phyloP scores from a whole-genome alignment of 1,139 yeast genomes.

The Hyphopichia buzzinii region DNA sequence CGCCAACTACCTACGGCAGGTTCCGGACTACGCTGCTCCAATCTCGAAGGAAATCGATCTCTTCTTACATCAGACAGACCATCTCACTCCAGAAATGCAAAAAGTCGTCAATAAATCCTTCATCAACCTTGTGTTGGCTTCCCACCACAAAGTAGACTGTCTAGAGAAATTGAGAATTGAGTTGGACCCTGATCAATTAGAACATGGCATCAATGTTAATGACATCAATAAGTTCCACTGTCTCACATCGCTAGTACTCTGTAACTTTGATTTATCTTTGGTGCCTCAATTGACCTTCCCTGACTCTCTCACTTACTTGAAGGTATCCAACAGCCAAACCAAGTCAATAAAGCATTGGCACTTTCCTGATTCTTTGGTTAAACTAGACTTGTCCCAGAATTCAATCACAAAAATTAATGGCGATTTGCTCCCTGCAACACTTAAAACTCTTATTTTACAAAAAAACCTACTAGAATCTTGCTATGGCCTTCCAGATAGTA shows the following conservation, averaged over 20 bases:
- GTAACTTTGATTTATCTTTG: slow-evolving; percentile 3
- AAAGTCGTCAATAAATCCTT: slow-evolving; percentile 5
- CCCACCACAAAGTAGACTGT: neutral
- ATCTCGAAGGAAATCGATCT: slow-evolving; percentile 5
- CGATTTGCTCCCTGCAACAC: slow-evolving; percentile 1
- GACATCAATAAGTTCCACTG: neutral
- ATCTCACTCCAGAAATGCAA: slow-evolving; percentile 4
- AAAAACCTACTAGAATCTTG: slow-evolving; percentile 5
- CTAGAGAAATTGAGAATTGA: slow-evolving; percentile 2
- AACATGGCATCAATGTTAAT: neutral
- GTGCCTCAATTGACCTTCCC: slow-evolving; percentile 4
- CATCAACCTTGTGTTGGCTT: slow-evolving; percentile 5
- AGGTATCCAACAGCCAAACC: slow-evolving; percentile 4
- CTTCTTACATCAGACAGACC: slow-evolving; percentile 1
- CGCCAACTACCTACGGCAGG: slow-evolving; percentile 3
- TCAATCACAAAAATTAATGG: slow-evolving; percentile 1
- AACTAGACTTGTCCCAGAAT: slow-evolving; percentile 6
- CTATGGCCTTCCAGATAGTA: slow-evolving; percentile 3
- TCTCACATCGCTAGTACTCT: slow-evolving; percentile 2
- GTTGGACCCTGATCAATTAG: slow-evolving; percentile 1
- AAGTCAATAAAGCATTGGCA: slow-evolving; percentile 3
- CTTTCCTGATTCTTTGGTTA: slow-evolving; percentile 1
- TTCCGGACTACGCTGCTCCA: neutral
- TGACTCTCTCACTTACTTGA: neutral
- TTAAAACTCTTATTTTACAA: slow-evolving; percentile 3